These are phyloP conservation scores for Trapa incisa DNA, from an alignment of 345 rosid species.

Conservation along the genomic window DNA sequence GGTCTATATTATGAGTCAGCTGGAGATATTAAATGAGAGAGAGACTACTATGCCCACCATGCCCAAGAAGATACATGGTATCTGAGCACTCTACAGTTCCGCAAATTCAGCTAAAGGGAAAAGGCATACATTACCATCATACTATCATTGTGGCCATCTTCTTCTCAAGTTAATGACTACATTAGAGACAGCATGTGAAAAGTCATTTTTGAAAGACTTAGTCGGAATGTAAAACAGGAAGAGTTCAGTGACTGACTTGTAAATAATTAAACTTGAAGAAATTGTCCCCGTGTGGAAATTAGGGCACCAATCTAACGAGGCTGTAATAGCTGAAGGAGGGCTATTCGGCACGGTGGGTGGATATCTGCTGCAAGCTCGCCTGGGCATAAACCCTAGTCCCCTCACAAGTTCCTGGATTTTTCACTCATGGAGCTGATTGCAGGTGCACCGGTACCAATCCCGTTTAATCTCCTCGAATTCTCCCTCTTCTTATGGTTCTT, in stretches of 20 bases:
- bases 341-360: neutral
- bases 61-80: too few species aligned
- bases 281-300: neutral
- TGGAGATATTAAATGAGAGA: neutral
- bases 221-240: neutral
- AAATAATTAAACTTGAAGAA: neutral
- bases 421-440: slow-evolving; percentile 3
- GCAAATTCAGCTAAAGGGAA: too few species aligned
- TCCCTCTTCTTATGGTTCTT: neutral
- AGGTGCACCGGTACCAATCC: slow-evolving; percentile 2
- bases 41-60: too few species aligned
- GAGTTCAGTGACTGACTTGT: neutral
- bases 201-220: too few species aligned
- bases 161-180: too few species aligned
- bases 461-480: neutral
- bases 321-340: neutral
- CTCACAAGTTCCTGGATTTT: neutral
- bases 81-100: too few species aligned
- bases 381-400: neutral
- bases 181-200: too few species aligned
- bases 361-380: neutral
- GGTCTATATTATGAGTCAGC: neutral
- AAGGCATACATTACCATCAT: too few species aligned
- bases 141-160: too few species aligned
- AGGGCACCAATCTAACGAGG: too few species aligned